Conservation (phyloP, 1,139 yeast species). For the Candida sp. region DNA sequence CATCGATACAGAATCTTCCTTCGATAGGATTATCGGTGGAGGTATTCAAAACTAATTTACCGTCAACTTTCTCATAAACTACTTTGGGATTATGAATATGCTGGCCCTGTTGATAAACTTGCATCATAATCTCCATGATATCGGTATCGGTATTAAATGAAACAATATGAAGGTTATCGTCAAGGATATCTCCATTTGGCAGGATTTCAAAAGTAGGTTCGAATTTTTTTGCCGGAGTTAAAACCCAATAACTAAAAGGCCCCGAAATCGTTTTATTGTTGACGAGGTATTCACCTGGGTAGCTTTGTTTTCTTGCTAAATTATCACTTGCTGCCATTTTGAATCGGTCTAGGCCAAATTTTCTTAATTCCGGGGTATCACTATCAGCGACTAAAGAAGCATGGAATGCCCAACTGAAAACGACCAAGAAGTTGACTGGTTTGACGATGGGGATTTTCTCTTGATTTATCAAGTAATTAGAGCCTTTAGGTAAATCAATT, state of each 20-base stretch:
- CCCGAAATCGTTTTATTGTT: slow-evolving; percentile 18
- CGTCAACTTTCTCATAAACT: slow-evolving; percentile 32
- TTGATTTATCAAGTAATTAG: slow-evolving; percentile 18
- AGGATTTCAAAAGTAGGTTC: slow-evolving; percentile 73
- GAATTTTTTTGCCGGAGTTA: slow-evolving; percentile 59
- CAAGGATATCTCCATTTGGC: slow-evolving; percentile 57
- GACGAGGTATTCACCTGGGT: slow-evolving; percentile 37
- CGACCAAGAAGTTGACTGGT: slow-evolving; percentile 54
- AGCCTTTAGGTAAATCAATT: slow-evolving; percentile 50
- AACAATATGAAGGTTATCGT: slow-evolving; percentile 51
- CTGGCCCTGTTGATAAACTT: slow-evolving; percentile 55
- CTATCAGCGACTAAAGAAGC: slow-evolving; percentile 81
- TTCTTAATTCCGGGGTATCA: slow-evolving; percentile 64
- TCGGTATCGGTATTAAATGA: slow-evolving; percentile 42
- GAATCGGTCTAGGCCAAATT: slow-evolving; percentile 65
- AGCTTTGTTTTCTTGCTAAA: slow-evolving; percentile 45
- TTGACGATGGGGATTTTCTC: slow-evolving; percentile 10
- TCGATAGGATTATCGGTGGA: slow-evolving; percentile 15
- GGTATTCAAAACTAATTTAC: slow-evolving; percentile 1
- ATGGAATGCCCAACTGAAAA: slow-evolving; percentile 83
- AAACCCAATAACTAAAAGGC: slow-evolving; percentile 63
- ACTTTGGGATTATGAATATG: slow-evolving; percentile 49
- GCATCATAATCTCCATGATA: slow-evolving; percentile 55
- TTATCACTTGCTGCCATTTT: slow-evolving; percentile 62
- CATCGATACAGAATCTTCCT: slow-evolving; percentile 55